A percentile compares a stretch with the other conserved stretches of the same genome.
Evolutionary conservation across 2,329 filamentous ascomycete species (phyloP).

Genomic region (Stenocarpella maydis): DNA sequence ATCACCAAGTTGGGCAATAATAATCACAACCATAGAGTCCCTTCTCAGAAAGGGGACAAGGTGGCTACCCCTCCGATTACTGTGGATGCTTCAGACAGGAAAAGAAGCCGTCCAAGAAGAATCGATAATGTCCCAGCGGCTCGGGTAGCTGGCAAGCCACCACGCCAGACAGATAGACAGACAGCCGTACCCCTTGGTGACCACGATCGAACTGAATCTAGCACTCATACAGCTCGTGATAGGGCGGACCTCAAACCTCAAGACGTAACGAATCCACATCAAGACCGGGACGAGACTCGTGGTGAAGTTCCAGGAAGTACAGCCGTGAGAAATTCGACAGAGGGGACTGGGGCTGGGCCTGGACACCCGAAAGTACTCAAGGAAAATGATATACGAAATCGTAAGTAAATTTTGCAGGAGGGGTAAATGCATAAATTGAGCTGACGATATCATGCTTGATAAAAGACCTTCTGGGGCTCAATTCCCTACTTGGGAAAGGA

Average conservation of each 20-base stretch:
- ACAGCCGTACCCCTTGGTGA: no score
- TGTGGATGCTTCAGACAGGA: no score
- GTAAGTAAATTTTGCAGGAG: background rate
- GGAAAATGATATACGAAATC: background rate
- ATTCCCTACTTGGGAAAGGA: background rate
- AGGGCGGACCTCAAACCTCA: background rate
- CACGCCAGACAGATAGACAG: no score
- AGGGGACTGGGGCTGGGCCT: background rate
- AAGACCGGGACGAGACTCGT: background rate
- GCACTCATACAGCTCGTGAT: no score
- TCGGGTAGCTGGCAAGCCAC: background rate
- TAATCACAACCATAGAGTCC: background rate
- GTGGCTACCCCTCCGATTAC: background rate
- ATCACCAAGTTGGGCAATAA: background rate
- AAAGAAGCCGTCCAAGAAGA: no score
- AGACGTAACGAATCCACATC: background rate
- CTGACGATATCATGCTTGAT: background rate
- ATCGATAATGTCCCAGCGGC: no score
- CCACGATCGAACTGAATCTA: background rate
- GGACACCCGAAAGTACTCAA: background rate
- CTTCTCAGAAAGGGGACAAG: background rate
- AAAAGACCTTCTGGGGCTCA: background rate
- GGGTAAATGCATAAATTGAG: no score
- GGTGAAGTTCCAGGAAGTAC: no score
- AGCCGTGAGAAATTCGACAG: background rate